Base-by-base conservation (phyloP, 495 filamentous ascomycete species). In the Massariosphaeria phaeospora region DNA sequence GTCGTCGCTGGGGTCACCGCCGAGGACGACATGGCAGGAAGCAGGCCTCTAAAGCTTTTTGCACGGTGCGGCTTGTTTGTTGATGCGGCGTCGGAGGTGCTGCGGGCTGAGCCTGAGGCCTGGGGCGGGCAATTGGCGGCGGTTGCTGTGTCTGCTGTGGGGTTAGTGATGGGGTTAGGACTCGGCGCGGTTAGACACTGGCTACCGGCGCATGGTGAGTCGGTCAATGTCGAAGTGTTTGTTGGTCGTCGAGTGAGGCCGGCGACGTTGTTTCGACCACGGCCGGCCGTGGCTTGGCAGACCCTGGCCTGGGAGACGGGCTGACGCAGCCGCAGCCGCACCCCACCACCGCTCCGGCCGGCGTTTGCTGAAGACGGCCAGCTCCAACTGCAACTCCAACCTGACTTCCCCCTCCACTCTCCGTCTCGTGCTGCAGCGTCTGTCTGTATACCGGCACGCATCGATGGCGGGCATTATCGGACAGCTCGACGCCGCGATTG, bases 401-500 rank as follows among this genome's bases (percentile, higher is more conserved):
- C 46, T 18, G 31, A 11, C 17, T 17, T 15, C 17, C 29, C 39
- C 15, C 30, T 38, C 31, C 31, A 13, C 46, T 56, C 15, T 53
- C 9, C 34, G 31, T 10, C 12, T 42, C 49, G 36, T 38, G n/a
- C n/a, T n/a, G n/a, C n/a, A n/a, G n/a, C n/a, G n/a, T 42, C 42
- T 57, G 17, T 20, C 9, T 35, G 23, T 57, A 12, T 34, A 1
- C n/a, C 8, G 9, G 27, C 17, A 20, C 48, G 33, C 51, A 52
- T 27, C 33, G 29, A 63, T 63, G 61, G 61, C 50, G n/a, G 57
- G 50, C 23, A 25, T 62, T 21, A 20, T 74, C 29, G 67, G 71
- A 23, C 58, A 78, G 69, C 68, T 91, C 44, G 89, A 95, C 69
- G 73, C 81, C 50, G 73, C 81, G 57, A 70, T 95, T 39, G 78